A percentile compares a stretch with the other conserved stretches of the same genome.
Evolutionary conservation across 331 rosid species (phyloP).

Genomic region (Pyracantha coccinea): DNA sequence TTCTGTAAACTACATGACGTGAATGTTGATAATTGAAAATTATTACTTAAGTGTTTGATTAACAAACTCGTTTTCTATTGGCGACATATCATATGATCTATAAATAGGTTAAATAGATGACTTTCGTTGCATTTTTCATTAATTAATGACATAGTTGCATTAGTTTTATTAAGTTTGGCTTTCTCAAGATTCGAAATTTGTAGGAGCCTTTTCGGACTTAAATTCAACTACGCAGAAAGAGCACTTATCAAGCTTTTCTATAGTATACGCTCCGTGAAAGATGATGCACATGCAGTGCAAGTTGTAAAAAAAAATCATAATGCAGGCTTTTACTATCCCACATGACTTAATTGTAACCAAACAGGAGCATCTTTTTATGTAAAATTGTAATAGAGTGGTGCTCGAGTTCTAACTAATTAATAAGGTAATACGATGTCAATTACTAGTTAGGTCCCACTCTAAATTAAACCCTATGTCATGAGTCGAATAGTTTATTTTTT

Average conservation of each 20-base stretch:
- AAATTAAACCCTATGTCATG: neutral
- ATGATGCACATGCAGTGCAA: neutral
- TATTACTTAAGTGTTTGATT: too few relatives aligned
- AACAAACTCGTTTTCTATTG: too few relatives aligned
- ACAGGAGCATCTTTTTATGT: neutral
- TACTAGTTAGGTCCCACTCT: neutral
- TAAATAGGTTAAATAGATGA: too few relatives aligned
- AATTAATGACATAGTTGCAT: neutral
- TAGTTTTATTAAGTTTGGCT: neutral
- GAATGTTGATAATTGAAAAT: too few relatives aligned
- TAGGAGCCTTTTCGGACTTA: neutral
- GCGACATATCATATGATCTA: neutral
- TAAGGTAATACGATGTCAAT: neutral
- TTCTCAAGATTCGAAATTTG: neutral
- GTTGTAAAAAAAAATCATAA: neutral
- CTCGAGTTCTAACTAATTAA: neutral
- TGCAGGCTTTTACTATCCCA: neutral
- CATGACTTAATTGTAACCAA: neutral
- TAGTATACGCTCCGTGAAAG: neutral
- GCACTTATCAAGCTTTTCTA: neutral
- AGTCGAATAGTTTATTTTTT: neutral
- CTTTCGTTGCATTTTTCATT: too few relatives aligned
- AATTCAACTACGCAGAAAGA: neutral
- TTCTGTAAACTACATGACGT: too few relatives aligned
- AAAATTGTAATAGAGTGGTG: neutral